Base-by-base conservation (phyloP, 1,284 basidiomycete genomes). In the Ustilago bromivora region DNA sequence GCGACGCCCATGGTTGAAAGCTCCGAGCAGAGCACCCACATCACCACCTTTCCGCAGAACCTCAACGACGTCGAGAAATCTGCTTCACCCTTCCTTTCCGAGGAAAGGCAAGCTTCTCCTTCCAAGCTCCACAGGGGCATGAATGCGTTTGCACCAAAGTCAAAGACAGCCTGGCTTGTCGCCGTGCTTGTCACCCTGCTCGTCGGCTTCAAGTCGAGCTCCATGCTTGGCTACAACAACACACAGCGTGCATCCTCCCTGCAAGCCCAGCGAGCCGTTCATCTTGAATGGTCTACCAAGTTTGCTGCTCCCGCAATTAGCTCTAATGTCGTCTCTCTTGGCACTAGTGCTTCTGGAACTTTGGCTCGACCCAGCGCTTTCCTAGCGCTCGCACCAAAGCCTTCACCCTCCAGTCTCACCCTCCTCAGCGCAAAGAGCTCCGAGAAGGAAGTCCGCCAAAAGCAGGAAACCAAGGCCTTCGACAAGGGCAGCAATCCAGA, bases 121-220 rank as follows among this genome's bases (percentile, higher is more conserved):
- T 52, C 36, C 36, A 61, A 61, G 41, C 58, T 38, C 3, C 47
- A 46, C n/a, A 38, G 41, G 46, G 35, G 62, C 6, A 40, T 49
- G 15, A 36, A 35, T 2, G 15, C 32, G 35, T 55, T 35, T 31
- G 32, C 56, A 35, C 65, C 41, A 12, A 59, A 32, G 57, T 19
- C 54, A 54, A 73, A 68, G n/a, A 32, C 61, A 4, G 58, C 51
- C 15, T 73, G 71, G 61, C 32, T 73, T n/a, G 58, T 73, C 35
- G 58, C 61, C 35, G 10, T 73, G 10, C 55, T 73, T 9, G 65
- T 61, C 11, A 56, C 71, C 32, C 23, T 68, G 11, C 55, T 73
- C 6, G 53, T 73, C 11, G 65, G 71, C 49, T 51, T 64, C 65
- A 67, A 65, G 12, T 54, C 71, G 3, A 51, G 6, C 54, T 49